Percentiles rank a stretch among this genome's conserved stretches.
phyloP scores from a whole-genome alignment of 805 yeast genomes.

The Limtongia smithiae region DNA sequence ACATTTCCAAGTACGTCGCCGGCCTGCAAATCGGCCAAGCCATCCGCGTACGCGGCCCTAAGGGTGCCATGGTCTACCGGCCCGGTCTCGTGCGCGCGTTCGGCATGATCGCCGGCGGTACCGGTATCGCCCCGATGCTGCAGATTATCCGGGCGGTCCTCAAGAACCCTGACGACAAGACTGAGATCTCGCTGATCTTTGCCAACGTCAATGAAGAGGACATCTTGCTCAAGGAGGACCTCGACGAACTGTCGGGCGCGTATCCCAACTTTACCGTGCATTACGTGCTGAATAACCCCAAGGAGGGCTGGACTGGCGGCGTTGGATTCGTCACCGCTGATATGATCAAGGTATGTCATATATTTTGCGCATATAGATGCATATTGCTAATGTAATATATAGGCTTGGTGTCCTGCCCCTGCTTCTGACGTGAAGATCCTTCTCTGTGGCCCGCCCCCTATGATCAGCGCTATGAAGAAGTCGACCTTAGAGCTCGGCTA shows the following conservation, averaged over 20 bases:
- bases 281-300: slow-evolving; percentile 72
- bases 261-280: slow-evolving; percentile 73
- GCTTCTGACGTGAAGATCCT: slow-evolving; percentile 63
- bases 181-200: slow-evolving; percentile 77
- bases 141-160: slow-evolving; percentile 77
- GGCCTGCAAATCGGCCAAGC: slow-evolving; percentile 72
- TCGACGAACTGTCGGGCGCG: slow-evolving; percentile 62
- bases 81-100: slow-evolving; percentile 66
- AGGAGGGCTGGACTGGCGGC: slow-evolving; percentile 67
- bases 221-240: slow-evolving; percentile 71
- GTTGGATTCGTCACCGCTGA: slow-evolving; percentile 84
- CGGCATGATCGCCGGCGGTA: slow-evolving; percentile 89
- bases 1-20: slow-evolving; percentile 71
- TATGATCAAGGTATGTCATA: slow-evolving; percentile 73
- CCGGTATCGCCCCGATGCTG: slow-evolving; percentile 89
- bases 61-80: slow-evolving; percentile 83
- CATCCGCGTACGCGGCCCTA: slow-evolving; percentile 77
- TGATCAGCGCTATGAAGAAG: slow-evolving; percentile 81
- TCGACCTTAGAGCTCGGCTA: slow-evolving; percentile 70
- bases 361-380: neutral
- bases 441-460: slow-evolving; percentile 87
- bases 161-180: slow-evolving; percentile 78
- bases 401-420: slow-evolving; percentile 53
- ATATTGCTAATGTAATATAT: neutral
- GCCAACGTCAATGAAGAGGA: slow-evolving; percentile 76